Base-by-base conservation (phyloP, 495 filamentous ascomycete genomes). In the Tuber magnatum region DNA sequence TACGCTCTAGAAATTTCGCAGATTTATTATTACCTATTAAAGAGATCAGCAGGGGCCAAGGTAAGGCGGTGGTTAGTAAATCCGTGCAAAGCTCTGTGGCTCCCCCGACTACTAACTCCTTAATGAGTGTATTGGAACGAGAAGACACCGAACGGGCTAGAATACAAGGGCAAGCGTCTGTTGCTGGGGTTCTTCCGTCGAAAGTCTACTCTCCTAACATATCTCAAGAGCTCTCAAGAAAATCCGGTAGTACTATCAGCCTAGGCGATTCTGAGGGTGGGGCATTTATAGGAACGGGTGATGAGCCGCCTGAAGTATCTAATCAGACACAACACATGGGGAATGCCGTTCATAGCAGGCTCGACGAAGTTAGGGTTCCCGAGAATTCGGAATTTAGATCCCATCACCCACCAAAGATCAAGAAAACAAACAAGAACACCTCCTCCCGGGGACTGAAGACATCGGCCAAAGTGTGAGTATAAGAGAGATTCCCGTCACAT, bases 51-150 rank as follows among this genome's bases (percentile, higher is more conserved):
- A 68, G 74, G 61, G 77, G 76, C 10, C 41, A 78, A 70, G 70
- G 56, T 40, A 68, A 7, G 24, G 41, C 72, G 28, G 74, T 44
- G 7, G 38, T 22, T 32, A 65, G 39, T 41, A 78, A 70, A 10
- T 74, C 76, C 3, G 76, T 70, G 24, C 69, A 69, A 28, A 79
- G 65, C 44, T 74, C 71, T 41, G 24, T 70, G 14, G 71, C 75
- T 56, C 77, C 75, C 10, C 72, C 71, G 46, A 65, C 40, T n/a
- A 56, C 22, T 1, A 43, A 78, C 35, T 44, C 43, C 18, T 42
- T 46, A 24, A 44, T 14, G 43, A 61, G 14, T 24, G 12, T 24
- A 7, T 39, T 44, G 24, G 41, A 70, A 56, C 43, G 39, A n/a
- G 18, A 18, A 71, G 40, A 40, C n/a, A 48, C 41, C 46, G 38